Conservation (phyloP, 495 filamentous ascomycete species). For the Geoglossum glabrum region DNA sequence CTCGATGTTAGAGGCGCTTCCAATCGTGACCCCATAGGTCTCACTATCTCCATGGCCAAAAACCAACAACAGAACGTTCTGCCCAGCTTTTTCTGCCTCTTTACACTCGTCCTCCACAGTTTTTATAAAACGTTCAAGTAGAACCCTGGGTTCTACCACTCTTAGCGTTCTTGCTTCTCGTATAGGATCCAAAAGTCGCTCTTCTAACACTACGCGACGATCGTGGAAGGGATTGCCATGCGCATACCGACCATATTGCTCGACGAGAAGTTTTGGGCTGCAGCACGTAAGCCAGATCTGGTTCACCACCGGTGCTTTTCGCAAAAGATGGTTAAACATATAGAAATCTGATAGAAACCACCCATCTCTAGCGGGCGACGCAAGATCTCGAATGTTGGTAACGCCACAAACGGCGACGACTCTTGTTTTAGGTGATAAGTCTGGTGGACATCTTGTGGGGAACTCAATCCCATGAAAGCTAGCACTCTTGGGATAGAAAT, state of each 20-base stretch:
- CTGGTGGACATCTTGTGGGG: background rate
- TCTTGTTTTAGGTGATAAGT: slow-evolving; percentile 9
- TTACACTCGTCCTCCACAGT: slow-evolving; percentile 10
- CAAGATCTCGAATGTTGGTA: background rate
- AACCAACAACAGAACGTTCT: slow-evolving; percentile 11
- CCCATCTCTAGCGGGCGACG: slow-evolving; percentile 8
- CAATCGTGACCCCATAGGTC: slow-evolving; percentile 10
- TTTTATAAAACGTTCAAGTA: slow-evolving; percentile 10
- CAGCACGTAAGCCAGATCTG: slow-evolving; percentile 14
- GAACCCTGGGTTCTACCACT: slow-evolving; percentile 7
- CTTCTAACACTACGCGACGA: slow-evolving; percentile 13
- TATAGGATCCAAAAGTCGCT: slow-evolving; percentile 8
- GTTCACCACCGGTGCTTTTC: slow-evolving; percentile 7
- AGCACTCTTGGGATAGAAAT: background rate
- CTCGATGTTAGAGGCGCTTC: slow-evolving; percentile 7
- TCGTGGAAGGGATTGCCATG: slow-evolving; percentile 12
- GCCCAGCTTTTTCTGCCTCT: slow-evolving; percentile 8
- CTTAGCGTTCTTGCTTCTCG: slow-evolving; percentile 1
- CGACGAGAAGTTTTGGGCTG: slow-evolving; percentile 10
- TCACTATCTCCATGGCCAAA: slow-evolving; percentile 14
- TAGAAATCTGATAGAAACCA: slow-evolving; percentile 16
- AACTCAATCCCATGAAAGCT: background rate
- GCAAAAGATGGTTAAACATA: slow-evolving; percentile 14
- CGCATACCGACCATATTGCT: slow-evolving; percentile 10
- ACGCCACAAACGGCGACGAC: slow-evolving; percentile 15